Conservation (phyloP, 2,329 filamentous ascomycete genomes). For the Paracoccidioides lutzii region DNA sequence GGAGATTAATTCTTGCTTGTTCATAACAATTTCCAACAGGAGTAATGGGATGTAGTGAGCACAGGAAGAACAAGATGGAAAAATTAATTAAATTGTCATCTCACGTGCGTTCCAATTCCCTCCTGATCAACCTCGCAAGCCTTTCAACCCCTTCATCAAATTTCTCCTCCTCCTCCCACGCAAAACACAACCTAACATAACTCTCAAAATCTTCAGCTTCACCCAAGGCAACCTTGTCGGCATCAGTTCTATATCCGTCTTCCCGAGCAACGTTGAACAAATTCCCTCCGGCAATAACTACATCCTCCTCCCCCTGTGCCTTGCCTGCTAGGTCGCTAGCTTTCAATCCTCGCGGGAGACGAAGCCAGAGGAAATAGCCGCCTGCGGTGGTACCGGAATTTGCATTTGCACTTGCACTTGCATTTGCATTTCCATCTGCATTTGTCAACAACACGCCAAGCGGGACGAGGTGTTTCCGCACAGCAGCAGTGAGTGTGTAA, state of each 20-base stretch:
- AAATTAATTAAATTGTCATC: too few species aligned
- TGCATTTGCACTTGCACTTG: conserved; percentile 4
- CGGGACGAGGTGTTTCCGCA: conserved; percentile 48
- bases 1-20: too few species aligned
- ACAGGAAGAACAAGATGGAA: too few species aligned
- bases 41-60: too few species aligned
- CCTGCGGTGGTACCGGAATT: conserved; percentile 40
- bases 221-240: conserved; percentile 16
- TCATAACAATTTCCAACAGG: too few species aligned
- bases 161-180: conserved; percentile 55
- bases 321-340: conserved; percentile 44
- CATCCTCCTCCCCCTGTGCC: conserved; percentile 49
- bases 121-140: conserved; percentile 40
- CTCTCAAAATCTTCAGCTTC: conserved; percentile 43
- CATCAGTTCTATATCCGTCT: conserved; percentile 8
- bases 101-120: not conserved
- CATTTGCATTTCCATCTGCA: not conserved
- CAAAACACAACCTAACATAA: conserved; percentile 55
- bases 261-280: conserved; percentile 53
- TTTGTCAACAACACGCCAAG: conserved; percentile 40
- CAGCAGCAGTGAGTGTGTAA: conserved; percentile 43
- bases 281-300: conserved; percentile 55
- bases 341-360: conserved; percentile 43
- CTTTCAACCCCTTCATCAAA: conserved; percentile 56
- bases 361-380: conserved; percentile 78